Base-by-base conservation (phyloP, 2,329 filamentous ascomycete species). In the Metarhizium sp. region DNA sequence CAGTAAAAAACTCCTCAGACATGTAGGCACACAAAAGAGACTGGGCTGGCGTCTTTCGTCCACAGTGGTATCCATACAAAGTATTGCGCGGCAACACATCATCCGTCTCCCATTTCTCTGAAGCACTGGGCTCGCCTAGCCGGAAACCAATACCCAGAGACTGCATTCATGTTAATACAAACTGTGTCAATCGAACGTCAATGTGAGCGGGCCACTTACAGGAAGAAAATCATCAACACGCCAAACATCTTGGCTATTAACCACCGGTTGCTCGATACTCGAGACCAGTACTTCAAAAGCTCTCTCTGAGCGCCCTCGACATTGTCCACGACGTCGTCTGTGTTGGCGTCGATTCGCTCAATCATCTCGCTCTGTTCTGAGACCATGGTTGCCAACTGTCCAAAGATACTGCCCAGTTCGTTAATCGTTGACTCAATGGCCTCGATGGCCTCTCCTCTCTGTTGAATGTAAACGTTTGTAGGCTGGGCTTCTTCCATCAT, bases 321-420 rank as follows among this genome's bases (percentile, higher is more conserved):
- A 64, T 99, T 99, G 66, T 97, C 92, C 54, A 99, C 92, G 6
- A 99, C 90, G 64, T 96, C 92, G 67, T 99, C 94, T 1, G 92
- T 96, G 71, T 97, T 96, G 61, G 92, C 92, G 65, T 97, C 92
- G 66, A 96, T 96, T 51, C 92, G 81, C 72, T 97, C 90, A 61
- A 99, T 95, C 87, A 96, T 95, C 72, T 96, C 94, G 59, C 89
- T 90, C 73, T 99, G 94, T 70, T 99, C 92, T 55, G 88, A 90
- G 34, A 99, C 94, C 94, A 99, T 97, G 62, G 90, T 86, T 40
- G 94, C 92, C 51, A 99, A 76, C 71, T 99, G 92, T 8, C 91
- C 90, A 69, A 97, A 97, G 59, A 96, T 96, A 52, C 76, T 76
- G 32, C 94, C 94, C 1, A 99, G 78, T 69, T 99, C 94, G 59